Evolutionary conservation across 2,329 filamentous ascomycete genomes (phyloP).

Genomic region (Harringtonia aguacate): DNA sequence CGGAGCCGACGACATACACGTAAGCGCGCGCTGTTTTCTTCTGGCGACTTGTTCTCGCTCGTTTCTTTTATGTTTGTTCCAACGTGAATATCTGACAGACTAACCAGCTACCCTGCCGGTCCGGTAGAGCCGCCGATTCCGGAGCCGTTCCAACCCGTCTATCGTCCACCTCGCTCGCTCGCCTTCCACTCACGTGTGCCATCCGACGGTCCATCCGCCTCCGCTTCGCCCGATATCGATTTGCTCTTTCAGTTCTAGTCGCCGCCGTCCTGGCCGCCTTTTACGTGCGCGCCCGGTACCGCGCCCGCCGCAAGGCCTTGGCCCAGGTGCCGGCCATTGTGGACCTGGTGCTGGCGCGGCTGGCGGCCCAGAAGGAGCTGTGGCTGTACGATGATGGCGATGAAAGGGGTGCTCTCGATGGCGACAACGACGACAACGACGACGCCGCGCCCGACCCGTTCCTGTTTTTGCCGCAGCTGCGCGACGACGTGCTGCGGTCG

Average conservation of each 20-base stretch:
- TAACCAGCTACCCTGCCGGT: slow-evolving; percentile 74
- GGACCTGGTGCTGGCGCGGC: slow-evolving; percentile 68
- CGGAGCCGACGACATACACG: slow-evolving; percentile 29
- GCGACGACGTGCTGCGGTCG: slow-evolving; percentile 79
- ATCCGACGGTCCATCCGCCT: slow-evolving; percentile 67
- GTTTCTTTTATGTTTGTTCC: slow-evolving; percentile 9
- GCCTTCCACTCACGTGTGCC: slow-evolving; percentile 77
- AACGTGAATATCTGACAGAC: slow-evolving; percentile 39
- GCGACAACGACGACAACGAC: slow-evolving; percentile 41
- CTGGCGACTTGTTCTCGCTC: slow-evolving; percentile 4
- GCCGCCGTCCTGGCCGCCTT: slow-evolving; percentile 35
- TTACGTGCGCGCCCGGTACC: slow-evolving; percentile 56
- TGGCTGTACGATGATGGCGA: slow-evolving; percentile 40
- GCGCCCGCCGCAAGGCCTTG: slow-evolving; percentile 51
- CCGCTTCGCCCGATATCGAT: slow-evolving; percentile 77
- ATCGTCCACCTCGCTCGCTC: slow-evolving; percentile 81
- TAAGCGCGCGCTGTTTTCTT: slow-evolving; percentile 40
- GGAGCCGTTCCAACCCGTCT: slow-evolving; percentile 53
- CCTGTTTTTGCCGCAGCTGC: slow-evolving; percentile 77
- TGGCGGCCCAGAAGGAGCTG: slow-evolving; percentile 74
- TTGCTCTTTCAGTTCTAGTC: slow-evolving; percentile 63
- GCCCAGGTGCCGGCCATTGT: slow-evolving; percentile 75
- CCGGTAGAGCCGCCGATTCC: slow-evolving; percentile 62
- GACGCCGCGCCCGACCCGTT: slow-evolving; percentile 52
- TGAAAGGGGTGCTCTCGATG: too few relatives aligned